A percentile compares a stretch with the other conserved stretches of the same genome.
Evolutionary conservation across 495 filamentous ascomycete genomes (phyloP).

Genomic region (Immersiella caudata): DNA sequence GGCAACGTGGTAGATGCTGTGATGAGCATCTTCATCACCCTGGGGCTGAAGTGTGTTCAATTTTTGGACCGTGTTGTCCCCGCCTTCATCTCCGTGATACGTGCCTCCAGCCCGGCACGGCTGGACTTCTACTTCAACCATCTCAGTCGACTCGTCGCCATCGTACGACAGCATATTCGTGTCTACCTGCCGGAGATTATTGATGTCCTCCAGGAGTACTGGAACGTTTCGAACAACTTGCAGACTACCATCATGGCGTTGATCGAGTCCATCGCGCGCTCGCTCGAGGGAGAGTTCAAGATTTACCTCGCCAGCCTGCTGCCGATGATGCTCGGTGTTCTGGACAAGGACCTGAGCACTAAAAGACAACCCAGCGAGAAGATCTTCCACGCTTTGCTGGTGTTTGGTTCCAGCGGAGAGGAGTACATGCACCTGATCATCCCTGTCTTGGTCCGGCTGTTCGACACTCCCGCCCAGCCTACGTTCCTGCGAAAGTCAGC

Average conservation of each 20-base stretch:
- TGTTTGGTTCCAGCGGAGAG: conserved; percentile 94
- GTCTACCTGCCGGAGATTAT: conserved; percentile 85
- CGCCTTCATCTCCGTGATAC: conserved; percentile 85
- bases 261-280: conserved; percentile 89
- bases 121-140: conserved; percentile 98
- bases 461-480: conserved; percentile 81
- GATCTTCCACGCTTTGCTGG: conserved; percentile 89
- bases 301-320: conserved; percentile 86
- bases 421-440: conserved; percentile 99
- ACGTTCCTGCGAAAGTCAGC: conserved; percentile 77
- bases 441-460: conserved; percentile 88
- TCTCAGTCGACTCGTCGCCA: conserved; percentile 85
- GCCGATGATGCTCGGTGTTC: conserved; percentile 86
- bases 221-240: conserved; percentile 72
- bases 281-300: conserved; percentile 95
- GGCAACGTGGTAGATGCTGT: conserved; percentile 97
- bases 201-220: conserved; percentile 80
- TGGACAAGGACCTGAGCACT: conserved; percentile 80
- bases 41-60: conserved; percentile 91
- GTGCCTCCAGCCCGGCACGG: conserved; percentile 67
- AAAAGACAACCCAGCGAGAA: conserved; percentile 80
- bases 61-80: conserved; percentile 93
- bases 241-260: conserved; percentile 89
- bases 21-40: conserved; percentile 96
- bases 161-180: conserved; percentile 93